Conservation (phyloP, 1,139 yeast genomes). For the Dujonia santamariae region DNA sequence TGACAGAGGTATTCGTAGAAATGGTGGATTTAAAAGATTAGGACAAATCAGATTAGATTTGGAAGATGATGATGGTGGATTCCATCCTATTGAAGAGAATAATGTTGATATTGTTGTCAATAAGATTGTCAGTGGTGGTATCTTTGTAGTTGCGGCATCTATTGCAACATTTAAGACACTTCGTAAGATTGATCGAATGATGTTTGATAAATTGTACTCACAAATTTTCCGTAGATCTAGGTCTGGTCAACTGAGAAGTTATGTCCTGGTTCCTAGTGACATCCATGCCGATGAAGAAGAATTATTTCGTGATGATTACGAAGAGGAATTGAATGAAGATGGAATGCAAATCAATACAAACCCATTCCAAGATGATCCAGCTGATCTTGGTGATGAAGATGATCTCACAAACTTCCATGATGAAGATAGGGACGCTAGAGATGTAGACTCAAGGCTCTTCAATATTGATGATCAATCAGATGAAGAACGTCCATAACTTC, state of each 20-base stretch:
- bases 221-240: slow-evolving; percentile 27
- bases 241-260: slow-evolving; percentile 25
- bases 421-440: slow-evolving; percentile 9
- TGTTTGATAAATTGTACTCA: slow-evolving; percentile 34
- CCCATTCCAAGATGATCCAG: slow-evolving; percentile 9
- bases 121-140: slow-evolving; percentile 57
- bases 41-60: slow-evolving; percentile 88
- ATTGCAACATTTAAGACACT: slow-evolving; percentile 40
- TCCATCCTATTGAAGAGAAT: slow-evolving; percentile 64
- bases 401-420: slow-evolving; percentile 11
- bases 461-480: slow-evolving; percentile 38
- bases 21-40: slow-evolving; percentile 75
- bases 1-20: slow-evolving; percentile 75
- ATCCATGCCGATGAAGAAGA: slow-evolving; percentile 34
- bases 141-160: slow-evolving; percentile 47
- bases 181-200: slow-evolving; percentile 29
- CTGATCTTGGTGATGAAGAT: slow-evolving; percentile 13
- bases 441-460: slow-evolving; percentile 33
- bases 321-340: slow-evolving; percentile 44
- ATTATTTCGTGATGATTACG: slow-evolving; percentile 48
- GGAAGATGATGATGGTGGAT: slow-evolving; percentile 65
- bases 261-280: slow-evolving; percentile 40
- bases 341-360: slow-evolving; percentile 13
- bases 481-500: slow-evolving; percentile 15
- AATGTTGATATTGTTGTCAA: slow-evolving; percentile 63